These are phyloP conservation scores for Paecilomyces formosus DNA, from an alignment of 2,329 filamentous ascomycete species.

Conservation along the genomic window DNA sequence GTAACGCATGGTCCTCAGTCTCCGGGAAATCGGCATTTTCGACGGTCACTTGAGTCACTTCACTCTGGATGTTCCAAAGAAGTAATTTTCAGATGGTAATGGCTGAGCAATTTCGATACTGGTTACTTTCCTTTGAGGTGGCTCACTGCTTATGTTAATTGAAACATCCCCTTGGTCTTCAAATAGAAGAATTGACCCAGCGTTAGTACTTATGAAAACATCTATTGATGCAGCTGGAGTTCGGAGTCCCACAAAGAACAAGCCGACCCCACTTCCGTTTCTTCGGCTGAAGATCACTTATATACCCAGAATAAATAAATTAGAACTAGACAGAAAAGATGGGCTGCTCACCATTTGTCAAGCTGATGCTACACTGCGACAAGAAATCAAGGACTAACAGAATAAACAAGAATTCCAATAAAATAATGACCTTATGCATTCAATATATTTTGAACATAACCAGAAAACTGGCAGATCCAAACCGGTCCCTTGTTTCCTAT, in stretches of 20 bases:
- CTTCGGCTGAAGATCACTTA: not conserved
- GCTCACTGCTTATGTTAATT: not conserved
- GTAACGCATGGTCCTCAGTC: not conserved
- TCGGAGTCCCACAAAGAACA: not conserved
- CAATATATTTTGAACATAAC: too few relatives aligned
- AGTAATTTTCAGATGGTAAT: not conserved
- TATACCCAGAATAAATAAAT: not conserved
- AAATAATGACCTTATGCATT: too few relatives aligned
- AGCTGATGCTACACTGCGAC: too few relatives aligned
- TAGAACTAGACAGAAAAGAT: not conserved
- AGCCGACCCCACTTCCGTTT: not conserved
- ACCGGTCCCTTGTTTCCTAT: too few relatives aligned
- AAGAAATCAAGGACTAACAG: too few relatives aligned
- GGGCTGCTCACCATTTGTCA: not conserved
- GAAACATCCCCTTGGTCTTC: not conserved
- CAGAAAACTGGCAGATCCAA: too few relatives aligned
- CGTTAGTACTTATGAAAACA: not conserved
- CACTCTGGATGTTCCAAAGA: not conserved
- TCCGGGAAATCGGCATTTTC: not conserved
- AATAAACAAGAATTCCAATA: too few relatives aligned
- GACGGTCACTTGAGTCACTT: not conserved
- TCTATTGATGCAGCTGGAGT: not conserved
- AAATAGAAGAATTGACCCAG: not conserved
- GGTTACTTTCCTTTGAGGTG: not conserved
- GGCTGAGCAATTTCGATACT: not conserved